Evolutionary conservation across 768 basidiomycete species (phyloP), one percentile per base, ranked within the genome.

Genomic region (Tricholoma flavovirens): DNA sequence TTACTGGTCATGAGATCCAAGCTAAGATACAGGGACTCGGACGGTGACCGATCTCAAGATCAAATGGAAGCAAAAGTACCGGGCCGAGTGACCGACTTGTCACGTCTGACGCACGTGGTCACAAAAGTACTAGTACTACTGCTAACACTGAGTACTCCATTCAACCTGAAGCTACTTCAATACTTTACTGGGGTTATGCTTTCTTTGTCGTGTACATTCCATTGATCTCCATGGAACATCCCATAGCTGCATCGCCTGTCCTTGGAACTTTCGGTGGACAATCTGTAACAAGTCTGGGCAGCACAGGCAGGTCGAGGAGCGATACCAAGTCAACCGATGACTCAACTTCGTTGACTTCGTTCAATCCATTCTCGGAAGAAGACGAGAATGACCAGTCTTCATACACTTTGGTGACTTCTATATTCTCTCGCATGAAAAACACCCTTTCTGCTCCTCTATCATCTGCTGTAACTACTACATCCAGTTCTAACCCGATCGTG

Each of bases 291-390:
- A 32, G 30, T 32, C 30, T 32, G 30, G 30, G 30, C 64, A 86
- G 86, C 11, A 77, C 83, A 60, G 83, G 82, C 69, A 75, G 84
- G 65, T 87, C 86, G 11, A 78, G 83, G 61, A 84, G 82, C 69
- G 84, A 78, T 68, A 78, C 80, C 30, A 84, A 79, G 63, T 68
- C 86, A 51, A 62, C 66, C 33, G 76, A 78, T 64, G 90, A 90
- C 75, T 78, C 86, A 43, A 79, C 80, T 45, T 83, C 84, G 65
- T 73, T 94, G 55, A 94, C 93, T 26, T 89, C 89, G 50, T 92
- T 88, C 77, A 93, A 93, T 67, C 90, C 90, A 5, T 94, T 93
- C 74, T 84, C 88, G n/a, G 90, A 92, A 66, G 93, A 94, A 67
- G 91, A 93, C 66, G 92, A 93, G 70, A 83, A 90, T 66, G 91